Base-by-base conservation (phyloP, 192 early-diverging fungal species). In the Gamsiella multidivaricata region DNA sequence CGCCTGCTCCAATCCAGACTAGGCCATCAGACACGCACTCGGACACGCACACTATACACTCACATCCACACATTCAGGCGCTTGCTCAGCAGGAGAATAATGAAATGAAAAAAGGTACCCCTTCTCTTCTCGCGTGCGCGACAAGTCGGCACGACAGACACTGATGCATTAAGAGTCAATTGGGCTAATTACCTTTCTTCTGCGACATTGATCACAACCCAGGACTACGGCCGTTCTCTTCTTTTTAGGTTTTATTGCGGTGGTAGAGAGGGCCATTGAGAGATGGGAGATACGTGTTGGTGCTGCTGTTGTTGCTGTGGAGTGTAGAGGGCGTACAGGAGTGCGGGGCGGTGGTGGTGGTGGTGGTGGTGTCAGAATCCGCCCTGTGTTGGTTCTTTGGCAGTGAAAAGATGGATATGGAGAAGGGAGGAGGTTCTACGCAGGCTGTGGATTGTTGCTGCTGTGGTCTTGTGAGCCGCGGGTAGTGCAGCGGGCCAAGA, bases 151-250 rank as follows among this genome's bases (percentile, higher is more conserved):
- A n/a, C n/a, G n/a, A n/a, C n/a, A n/a, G n/a, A n/a, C n/a, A n/a
- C n/a, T n/a, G n/a, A n/a, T n/a, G n/a, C n/a, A n/a, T n/a, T n/a
- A n/a, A 29, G 18, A 33, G 36, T 25, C 22, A 61, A 52, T n/a
- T n/a, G n/a, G n/a, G n/a, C n/a, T n/a, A n/a, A 18, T 65, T 67
- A 78, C 74, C 74, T 78, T 78, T 61, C 74, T 54, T 26, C 74
- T 59, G 14, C 74, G 65, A 36, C 74, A 78, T 52, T 78, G 74
- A 46, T 78, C 74, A 28, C 74, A 78, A 18, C 74, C 74, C 32
- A 69, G 66, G 31, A 78, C 74, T 3, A 78, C 74, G 47, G 74
- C 65, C 5, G 74, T 68, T 58, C 74, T 78, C 43, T 78, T 78
- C 49, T 78, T 78, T 53, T 78, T 78, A 41, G 74, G 74, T 26